Base-by-base conservation (phyloP, 148 eudicot species). In the Vaccinium vitisidaea region DNA sequence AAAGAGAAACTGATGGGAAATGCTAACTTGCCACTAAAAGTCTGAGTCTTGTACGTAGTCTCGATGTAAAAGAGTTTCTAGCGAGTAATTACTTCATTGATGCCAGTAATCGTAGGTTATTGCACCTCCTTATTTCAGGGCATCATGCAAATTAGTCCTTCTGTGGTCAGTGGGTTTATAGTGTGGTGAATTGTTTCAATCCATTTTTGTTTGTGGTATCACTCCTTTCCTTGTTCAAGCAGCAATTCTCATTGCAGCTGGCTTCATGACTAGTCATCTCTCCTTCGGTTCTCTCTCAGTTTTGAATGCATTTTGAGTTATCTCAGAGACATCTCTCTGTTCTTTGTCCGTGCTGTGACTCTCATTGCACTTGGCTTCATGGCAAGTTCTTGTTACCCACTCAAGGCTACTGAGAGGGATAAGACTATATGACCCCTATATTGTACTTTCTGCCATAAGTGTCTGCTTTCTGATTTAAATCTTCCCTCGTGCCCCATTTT, bases 91-190 rank as follows among this genome's bases (percentile, higher is more conserved):
- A 32, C 16, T 36, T 32, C 25, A 65, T 61, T 63, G 83, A 46
- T 81, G 43, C 73, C 8, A 4, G 36, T 19, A 23, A 16, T 52
- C 10, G 6, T 78, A 54, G 63, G 63, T 5, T 80, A 16, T 30
- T 65, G 54, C 11, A 65, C 52, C 32, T 82, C 59, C 59, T 43
- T 58, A 81, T 46, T 48, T 43, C 14, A 46, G 2, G 21, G 71
- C 27, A 65, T 81, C 83, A 59, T 46, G 39, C n/a, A 19, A 39
- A 39, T 75, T 46, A 49, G 12, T 59, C 71, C 73, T 36, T 80
- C 53, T 81, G 15, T 15, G 50, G 7, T 48, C 7, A 81, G 13
- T 50, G 49, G 58, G 83, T 43, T 25, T 3, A 0, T 46, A 39
- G 32, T 80, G 23, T 36, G 21, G 10, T 36, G 25, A 2, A 36